These are phyloP conservation scores for Anthoceros angustus DNA, from an alignment of 225 moss, liverwort and hornwort genomes.

Conservation along the genomic window DNA sequence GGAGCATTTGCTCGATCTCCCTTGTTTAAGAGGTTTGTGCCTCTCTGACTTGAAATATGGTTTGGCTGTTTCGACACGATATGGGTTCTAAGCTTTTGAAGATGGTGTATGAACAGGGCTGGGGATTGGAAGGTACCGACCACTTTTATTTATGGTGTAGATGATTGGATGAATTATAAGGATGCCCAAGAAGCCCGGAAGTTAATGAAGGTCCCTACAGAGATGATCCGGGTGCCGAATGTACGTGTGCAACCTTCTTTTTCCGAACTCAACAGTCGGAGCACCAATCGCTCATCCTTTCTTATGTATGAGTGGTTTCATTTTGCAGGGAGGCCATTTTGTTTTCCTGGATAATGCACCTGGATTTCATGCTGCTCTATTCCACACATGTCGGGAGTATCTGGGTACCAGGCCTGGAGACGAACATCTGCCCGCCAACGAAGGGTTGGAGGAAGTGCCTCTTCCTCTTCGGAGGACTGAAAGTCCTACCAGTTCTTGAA, in stretches of 20 bases:
- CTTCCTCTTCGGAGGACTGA: not conserved
- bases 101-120: conserved; percentile 31
- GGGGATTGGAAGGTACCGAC: conserved; percentile 85
- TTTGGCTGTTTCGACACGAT: not conserved
- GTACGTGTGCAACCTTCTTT: conserved; percentile 15
- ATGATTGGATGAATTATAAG: conserved; percentile 76
- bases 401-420: conserved; percentile 13
- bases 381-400: conserved; percentile 53
- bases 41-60: not conserved
- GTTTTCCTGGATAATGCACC: conserved; percentile 86
- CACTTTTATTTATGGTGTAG: conserved; percentile 65
- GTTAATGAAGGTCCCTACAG: conserved; percentile 53
- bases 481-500: too few relatives aligned
- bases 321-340: conserved; percentile 69
- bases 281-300: not conserved
- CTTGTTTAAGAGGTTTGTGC: conserved; percentile 52
- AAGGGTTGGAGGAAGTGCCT: conserved; percentile 11
- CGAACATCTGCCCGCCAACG: conserved; percentile 6
- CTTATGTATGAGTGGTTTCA: not conserved
- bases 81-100: not conserved
- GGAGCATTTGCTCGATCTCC: conserved; percentile 74
- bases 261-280: not conserved
- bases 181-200: conserved; percentile 51
- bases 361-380: conserved; percentile 51
- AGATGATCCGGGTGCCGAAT: conserved; percentile 83